A percentile compares a stretch with the other conserved stretches of the same genome.
Conservation (phyloP, 441 rosid genomes). For the Adansonia grandidieri region DNA sequence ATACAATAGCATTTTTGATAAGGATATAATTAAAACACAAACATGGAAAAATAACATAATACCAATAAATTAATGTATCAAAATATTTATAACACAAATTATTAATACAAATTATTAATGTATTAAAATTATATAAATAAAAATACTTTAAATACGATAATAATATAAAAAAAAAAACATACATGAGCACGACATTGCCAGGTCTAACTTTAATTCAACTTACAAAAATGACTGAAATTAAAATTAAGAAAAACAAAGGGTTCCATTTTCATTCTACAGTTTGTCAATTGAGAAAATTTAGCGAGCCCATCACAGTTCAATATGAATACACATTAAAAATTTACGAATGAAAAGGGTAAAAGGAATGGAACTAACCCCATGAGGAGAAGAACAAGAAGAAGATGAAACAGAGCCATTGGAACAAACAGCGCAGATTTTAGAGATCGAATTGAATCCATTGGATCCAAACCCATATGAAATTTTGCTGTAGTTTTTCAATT, state of each 20-base stretch:
- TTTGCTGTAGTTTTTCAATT: slow-evolving; percentile 17
- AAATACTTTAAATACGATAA: too few species aligned
- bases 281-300: not conserved
- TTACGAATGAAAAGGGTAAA: not conserved
- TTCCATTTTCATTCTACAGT: not conserved
- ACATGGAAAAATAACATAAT: too few species aligned
- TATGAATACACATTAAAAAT: not conserved
- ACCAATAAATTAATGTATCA: too few species aligned
- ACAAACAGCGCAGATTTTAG: slow-evolving; percentile 29
- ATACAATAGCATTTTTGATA: not conserved
- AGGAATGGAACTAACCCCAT: slow-evolving; percentile 44
- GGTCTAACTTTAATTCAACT: not conserved
- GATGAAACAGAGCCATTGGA: slow-evolving; percentile 49
- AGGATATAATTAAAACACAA: not conserved
- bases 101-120: too few species aligned
- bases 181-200: too few species aligned
- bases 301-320: not conserved
- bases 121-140: too few species aligned
- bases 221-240: not conserved
- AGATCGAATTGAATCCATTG: slow-evolving; percentile 15
- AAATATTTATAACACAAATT: too few species aligned
- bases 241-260: not conserved
- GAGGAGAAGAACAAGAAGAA: slow-evolving; percentile 38
- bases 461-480: slow-evolving; percentile 30
- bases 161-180: too few species aligned